Conservation (phyloP, 345 rosid species). For the Clausena lansium region DNA sequence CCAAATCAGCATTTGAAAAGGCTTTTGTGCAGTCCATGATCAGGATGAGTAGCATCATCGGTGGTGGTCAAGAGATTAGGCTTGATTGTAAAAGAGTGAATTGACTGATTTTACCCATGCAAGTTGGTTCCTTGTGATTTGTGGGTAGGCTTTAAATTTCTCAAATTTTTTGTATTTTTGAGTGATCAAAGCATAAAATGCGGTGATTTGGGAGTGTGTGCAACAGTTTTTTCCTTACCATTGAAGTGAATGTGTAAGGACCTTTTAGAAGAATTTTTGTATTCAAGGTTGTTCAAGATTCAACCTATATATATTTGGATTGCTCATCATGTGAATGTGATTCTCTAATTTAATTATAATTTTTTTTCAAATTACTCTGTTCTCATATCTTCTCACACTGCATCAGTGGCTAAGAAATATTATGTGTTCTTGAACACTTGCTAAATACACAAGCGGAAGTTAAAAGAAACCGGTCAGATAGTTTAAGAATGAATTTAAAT, state of each 20-base stretch:
- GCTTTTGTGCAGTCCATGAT: slow-evolving; percentile 81
- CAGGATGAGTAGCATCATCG: slow-evolving; percentile 73
- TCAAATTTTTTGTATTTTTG: background rate
- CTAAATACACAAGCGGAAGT: no score
- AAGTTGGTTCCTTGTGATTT: background rate
- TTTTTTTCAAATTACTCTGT: background rate
- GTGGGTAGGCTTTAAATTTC: background rate
- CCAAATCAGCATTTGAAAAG: slow-evolving; percentile 40
- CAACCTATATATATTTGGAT: background rate
- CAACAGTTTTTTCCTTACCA: background rate
- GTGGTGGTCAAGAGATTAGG: slow-evolving; percentile 86
- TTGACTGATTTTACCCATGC: slow-evolving; percentile 3
- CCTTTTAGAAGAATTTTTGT: background rate
- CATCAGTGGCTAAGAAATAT: no score
- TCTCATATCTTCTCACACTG: no score
- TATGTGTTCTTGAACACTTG: no score
- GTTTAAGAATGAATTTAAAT: no score
- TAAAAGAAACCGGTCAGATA: no score
- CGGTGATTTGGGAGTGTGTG: background rate
- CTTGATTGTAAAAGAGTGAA: slow-evolving; percentile 55
- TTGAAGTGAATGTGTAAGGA: background rate
- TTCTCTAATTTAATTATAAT: background rate
- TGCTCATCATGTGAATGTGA: background rate
- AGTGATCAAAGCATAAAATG: background rate
- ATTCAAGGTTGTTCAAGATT: background rate